Base-by-base conservation (phyloP, 495 filamentous ascomycete species). In the Viridothelium virens region DNA sequence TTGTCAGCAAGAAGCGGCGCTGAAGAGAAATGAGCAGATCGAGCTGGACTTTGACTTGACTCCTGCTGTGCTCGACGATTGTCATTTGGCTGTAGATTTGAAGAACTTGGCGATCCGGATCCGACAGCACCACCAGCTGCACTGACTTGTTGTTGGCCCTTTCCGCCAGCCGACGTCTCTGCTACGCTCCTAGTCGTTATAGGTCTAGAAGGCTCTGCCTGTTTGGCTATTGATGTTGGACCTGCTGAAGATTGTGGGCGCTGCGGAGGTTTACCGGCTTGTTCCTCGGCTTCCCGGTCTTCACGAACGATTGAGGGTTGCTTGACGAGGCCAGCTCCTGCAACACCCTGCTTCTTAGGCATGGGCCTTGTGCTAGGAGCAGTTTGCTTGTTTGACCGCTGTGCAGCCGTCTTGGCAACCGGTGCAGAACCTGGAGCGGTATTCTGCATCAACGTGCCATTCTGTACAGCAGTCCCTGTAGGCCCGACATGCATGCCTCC, bases 11-110 rank as follows among this genome's bases (percentile, higher is more conserved):
- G 68, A 64, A 81, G 73, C 75, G 83, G 74, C 69, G 84, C 78
- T 64, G 82, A 73, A 1, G 88, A 86, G 69, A 96, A 96, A 66
- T 87, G 89, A 16, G 91, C 84, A 39, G 87, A 87, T 61, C 91
- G 82, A 14, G 82, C 79, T 3, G 87, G 87, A 65, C 86, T 89
- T 56, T 59, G 53, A 36, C 14, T 59, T 33, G n/a, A 34, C 3
- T 59, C 53, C 36, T 59, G 53, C 18, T 59, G 53, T 36, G 31
- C 31, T 31, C 7, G 25, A 9, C 6, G 33, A 34, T 31, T 36
- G 25, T 33, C 53, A 14, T 59, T 36, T 33, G 25, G 53, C 14
- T 59, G 53, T 10, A 36, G 18, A 6, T 6, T 18, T 34, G 3
- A 18, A 36, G 31, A 36, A 34, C 31, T 33, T 14, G 5, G 25